A percentile compares a stretch with the other conserved stretches of the same genome.
Evolutionary conservation across 2,329 filamentous ascomycete species (phyloP).

Genomic region (Monosporascus sp.): DNA sequence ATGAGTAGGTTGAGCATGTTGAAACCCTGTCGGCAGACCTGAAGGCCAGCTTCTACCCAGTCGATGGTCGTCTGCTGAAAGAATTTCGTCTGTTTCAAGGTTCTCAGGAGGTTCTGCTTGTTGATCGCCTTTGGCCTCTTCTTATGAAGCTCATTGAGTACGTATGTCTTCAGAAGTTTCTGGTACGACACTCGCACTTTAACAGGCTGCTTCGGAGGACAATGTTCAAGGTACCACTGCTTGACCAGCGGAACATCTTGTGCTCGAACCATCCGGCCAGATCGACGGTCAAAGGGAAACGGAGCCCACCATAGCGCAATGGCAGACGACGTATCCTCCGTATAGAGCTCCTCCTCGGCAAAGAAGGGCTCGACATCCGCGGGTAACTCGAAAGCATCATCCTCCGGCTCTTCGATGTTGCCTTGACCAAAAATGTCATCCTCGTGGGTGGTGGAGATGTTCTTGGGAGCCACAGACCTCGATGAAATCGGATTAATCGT

Average conservation of each 20-base stretch:
- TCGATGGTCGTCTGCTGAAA: constrained; percentile 99
- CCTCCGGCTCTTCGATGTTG: constrained; percentile 67
- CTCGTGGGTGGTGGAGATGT: constrained; percentile 85
- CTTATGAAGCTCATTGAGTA: constrained; percentile 94
- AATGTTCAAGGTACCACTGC: constrained; percentile 97
- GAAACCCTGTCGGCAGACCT: constrained; percentile 96
- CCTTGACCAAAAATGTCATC: constrained; percentile 86
- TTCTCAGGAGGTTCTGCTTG: constrained; percentile 85
- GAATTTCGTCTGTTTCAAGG: constrained; percentile 94
- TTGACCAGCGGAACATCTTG: constrained; percentile 97
- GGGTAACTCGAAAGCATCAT: constrained; percentile 81
- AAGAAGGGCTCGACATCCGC: constrained; percentile 80
- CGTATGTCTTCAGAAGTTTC: constrained; percentile 92
- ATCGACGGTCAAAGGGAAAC: constrained; percentile 89
- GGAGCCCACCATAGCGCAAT: constrained; percentile 98
- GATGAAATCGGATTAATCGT: constrained; percentile 97
- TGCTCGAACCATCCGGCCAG: constrained; percentile 91
- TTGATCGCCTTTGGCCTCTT: constrained; percentile 93
- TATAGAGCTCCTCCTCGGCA: constrained; percentile 82
- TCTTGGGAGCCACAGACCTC: constrained; percentile 87
- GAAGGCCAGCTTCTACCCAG: constrained; percentile 97
- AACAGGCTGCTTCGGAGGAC: constrained; percentile 79
- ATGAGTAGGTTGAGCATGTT: constrained; percentile 99
- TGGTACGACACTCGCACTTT: constrained; percentile 98
- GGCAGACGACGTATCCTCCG: constrained; percentile 80